Evolutionary conservation across 805 yeast species (phyloP), one percentile per base, ranked within the genome.

Genomic region (Metschnikowia corniflorae): DNA sequence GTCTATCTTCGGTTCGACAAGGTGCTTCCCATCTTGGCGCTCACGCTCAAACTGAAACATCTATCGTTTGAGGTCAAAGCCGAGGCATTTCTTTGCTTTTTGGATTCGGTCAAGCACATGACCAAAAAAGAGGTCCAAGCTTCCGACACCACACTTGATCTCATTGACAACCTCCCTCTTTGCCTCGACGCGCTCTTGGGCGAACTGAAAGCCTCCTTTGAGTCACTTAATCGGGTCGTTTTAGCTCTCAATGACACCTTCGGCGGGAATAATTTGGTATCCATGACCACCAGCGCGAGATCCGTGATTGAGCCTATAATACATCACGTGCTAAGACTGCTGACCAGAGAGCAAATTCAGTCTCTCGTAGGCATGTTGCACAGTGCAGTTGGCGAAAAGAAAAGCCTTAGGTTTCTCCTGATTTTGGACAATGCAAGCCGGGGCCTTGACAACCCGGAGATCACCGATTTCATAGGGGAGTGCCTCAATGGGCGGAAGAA

Each of bases 181-280:
- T 45, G 55, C 6, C 43, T 63, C 25, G 51, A 49, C 9, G 35
- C 39, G 6, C 44, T 63, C 25, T 55, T 61, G 28, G 39, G 40
- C 13, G 30, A 25, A 26, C 46, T 44, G 27, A 21, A 33, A 0
- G 24, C 52, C 7, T 31, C 58, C 0, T 56, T 44, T 34, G 58
- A 54, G 3, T 31, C 34, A n/a, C 39, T 57, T 1, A 48, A 53
- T 34, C 55, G 52, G 26, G 37, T 62, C 6, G 29, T 63, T 3
- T 44, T 54, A n/a, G 51, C 46, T 22, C 49, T 64, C 28, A 57
- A 53, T 21, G 68, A 63, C 22, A 55, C 67, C 0, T 65, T 65
- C 45, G 61, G 57, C 16, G 55, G 65, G 2, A 29, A 50, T 3
- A 35, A 43, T 20, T 47, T 59, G 30, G 43, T 59, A 2, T 31